Evolutionary conservation across 768 basidiomycete species (phyloP).

Genomic region (Lanmaoa rubissima): DNA sequence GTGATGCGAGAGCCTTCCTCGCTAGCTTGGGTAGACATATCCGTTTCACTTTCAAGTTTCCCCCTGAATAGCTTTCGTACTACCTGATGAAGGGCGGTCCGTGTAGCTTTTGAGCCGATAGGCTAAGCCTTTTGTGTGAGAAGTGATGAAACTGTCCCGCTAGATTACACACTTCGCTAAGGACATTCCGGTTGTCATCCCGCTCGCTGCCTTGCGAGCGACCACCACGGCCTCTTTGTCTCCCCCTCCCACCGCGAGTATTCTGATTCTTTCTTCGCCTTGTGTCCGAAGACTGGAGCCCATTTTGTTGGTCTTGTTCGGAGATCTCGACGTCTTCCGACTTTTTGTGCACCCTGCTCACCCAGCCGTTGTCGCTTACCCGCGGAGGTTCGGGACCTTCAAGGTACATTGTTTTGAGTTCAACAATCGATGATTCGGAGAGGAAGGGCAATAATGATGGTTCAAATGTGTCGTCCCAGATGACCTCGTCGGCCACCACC

Average conservation of each 20-base stretch:
- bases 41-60: constrained; percentile 82
- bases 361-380: constrained; percentile 76
- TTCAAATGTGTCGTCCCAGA: constrained; percentile 68
- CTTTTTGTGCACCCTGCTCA: constrained; percentile 41
- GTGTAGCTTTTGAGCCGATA: constrained; percentile 74
- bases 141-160: constrained; percentile 7
- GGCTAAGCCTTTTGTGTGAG: constrained; percentile 48
- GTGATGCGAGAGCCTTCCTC: constrained; percentile 75
- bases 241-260: constrained; percentile 41
- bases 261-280: constrained; percentile 42
- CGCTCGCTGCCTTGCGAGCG: constrained; percentile 39
- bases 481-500: constrained; percentile 31
- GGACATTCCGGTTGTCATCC: constrained; percentile 70
- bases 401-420: constrained; percentile 71
- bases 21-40: constrained; percentile 43
- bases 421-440: constrained; percentile 52
- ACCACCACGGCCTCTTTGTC: constrained; percentile 45
- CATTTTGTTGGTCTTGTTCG: constrained; percentile 15
- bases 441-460: constrained; percentile 60
- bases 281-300: constrained; percentile 24
- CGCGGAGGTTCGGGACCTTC: constrained; percentile 81
- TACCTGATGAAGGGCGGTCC: constrained; percentile 79
- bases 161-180: constrained; percentile 69
- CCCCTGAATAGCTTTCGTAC: constrained; percentile 81
- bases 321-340: constrained; percentile 24